phyloP scores from a whole-genome alignment of 257 asterid genomes.

The Petunia secreta region DNA sequence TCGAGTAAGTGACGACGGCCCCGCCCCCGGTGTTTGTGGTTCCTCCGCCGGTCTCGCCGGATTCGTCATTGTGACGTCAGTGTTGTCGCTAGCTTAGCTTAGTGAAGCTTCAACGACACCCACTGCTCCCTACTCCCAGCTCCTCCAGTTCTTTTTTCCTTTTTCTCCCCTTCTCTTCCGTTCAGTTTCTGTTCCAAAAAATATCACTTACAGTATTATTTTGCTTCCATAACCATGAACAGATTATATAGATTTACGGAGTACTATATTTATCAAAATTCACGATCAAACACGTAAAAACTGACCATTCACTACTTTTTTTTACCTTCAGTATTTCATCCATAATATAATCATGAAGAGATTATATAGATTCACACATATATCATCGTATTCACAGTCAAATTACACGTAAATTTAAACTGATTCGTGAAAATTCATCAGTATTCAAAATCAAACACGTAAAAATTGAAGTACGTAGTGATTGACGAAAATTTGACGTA shows the following conservation, averaged over 20 bases:
- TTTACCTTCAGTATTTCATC: too few species aligned
- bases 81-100: conserved; percentile 27
- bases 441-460: neutral
- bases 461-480: too few species aligned
- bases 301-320: neutral
- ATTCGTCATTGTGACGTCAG: conserved; percentile 7
- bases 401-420: too few species aligned
- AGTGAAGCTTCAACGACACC: conserved; percentile 26
- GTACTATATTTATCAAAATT: neutral
- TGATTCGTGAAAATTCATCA: neutral
- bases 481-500: too few species aligned
- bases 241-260: neutral
- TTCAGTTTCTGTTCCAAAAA: conserved; percentile 11
- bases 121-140: conserved; percentile 24
- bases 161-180: conserved; percentile 1
- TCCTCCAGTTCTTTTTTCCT: conserved; percentile 20
- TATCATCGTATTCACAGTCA: too few species aligned
- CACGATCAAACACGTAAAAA: conserved; percentile 6
- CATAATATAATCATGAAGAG: too few species aligned
- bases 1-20: conserved; percentile 57
- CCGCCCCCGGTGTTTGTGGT: conserved; percentile 13
- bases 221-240: conserved; percentile 6
- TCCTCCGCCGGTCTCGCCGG: conserved; percentile 24
- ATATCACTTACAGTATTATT: neutral
- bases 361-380: too few species aligned